A percentile compares a stretch with the other conserved stretches of the same genome.
Evolutionary conservation across 2,329 filamentous ascomycete species (phyloP).

Genomic region (Cladosporium sphaerospermum): DNA sequence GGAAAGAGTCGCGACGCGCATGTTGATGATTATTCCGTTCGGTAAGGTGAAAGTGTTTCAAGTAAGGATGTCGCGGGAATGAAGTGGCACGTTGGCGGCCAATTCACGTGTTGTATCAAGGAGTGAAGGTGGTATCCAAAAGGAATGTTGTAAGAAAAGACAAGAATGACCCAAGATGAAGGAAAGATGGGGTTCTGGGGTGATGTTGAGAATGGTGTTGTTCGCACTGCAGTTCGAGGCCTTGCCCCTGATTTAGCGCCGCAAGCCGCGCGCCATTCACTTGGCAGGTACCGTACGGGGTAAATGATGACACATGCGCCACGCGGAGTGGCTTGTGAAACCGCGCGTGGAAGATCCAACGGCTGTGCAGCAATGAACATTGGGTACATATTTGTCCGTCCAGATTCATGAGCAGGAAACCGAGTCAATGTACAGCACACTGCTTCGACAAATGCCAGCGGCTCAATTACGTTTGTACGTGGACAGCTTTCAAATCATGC

Average conservation of each 20-base stretch:
- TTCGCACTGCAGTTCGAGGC: not conserved
- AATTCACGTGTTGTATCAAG: not conserved
- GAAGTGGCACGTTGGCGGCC: not conserved
- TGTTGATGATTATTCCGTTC: conserved; percentile 12
- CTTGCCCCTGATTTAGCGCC: conserved; percentile 8
- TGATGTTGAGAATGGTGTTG: conserved; percentile 4
- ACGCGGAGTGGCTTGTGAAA: not conserved
- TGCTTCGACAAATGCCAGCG: no score
- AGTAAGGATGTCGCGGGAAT: not conserved
- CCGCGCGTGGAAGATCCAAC: not conserved
- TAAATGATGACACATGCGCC: not conserved
- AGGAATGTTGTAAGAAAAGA: conserved; percentile 6
- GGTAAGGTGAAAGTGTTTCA: not conserved
- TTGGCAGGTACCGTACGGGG: not conserved
- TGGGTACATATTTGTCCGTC: no score
- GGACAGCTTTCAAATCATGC: no score
- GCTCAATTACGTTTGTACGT: no score
- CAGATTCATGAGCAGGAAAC: no score
- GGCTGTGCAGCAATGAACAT: not conserved
- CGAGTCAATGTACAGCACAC: no score
- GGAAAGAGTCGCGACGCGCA: conserved; percentile 22
- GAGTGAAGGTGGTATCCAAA: not conserved
- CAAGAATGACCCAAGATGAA: not conserved
- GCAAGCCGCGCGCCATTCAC: not conserved
- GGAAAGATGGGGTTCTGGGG: not conserved